phyloP scores from a whole-genome alignment of 2,329 filamentous ascomycete genomes.

The Calonectria honghensis region DNA sequence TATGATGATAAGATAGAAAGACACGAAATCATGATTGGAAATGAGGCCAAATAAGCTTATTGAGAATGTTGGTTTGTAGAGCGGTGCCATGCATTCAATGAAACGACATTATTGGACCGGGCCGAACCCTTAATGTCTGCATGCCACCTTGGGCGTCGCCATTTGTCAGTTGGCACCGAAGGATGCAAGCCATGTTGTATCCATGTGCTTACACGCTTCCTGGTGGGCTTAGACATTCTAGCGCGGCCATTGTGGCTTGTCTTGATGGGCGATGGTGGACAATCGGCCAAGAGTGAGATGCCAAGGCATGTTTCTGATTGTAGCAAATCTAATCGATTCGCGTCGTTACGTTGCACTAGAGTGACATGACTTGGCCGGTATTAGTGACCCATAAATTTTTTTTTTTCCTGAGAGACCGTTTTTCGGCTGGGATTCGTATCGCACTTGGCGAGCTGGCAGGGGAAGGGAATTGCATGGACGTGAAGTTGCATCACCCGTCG shows the following conservation, averaged over 20 bases:
- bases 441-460: conserved; percentile 21
- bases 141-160: not conserved
- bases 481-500: conserved; percentile 20
- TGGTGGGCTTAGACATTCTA: conserved; percentile 11
- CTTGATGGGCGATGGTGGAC: conserved; percentile 8
- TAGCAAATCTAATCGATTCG: conserved; percentile 17
- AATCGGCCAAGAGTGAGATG: conserved; percentile 31
- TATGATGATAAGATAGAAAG: not conserved
- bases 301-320: conserved; percentile 25
- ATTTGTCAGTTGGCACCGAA: not conserved
- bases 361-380: not conserved
- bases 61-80: not conserved
- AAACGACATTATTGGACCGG: conserved; percentile 24
- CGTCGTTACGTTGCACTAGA: conserved; percentile 19
- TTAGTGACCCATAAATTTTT: conserved; percentile 13
- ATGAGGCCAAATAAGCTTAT: conserved; percentile 32
- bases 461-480: conserved; percentile 15
- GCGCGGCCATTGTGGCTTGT: not conserved
- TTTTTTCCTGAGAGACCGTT: not conserved
- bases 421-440: conserved; percentile 14
- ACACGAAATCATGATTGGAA: conserved; percentile 31
- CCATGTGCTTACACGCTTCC: conserved; percentile 12
- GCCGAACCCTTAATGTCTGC: conserved; percentile 16
- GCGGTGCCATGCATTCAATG: conserved; percentile 7
- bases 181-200: conserved; percentile 21